Evolutionary conservation across 2,329 filamentous ascomycete genomes (phyloP).

Genomic region (Penicillium sp.): DNA sequence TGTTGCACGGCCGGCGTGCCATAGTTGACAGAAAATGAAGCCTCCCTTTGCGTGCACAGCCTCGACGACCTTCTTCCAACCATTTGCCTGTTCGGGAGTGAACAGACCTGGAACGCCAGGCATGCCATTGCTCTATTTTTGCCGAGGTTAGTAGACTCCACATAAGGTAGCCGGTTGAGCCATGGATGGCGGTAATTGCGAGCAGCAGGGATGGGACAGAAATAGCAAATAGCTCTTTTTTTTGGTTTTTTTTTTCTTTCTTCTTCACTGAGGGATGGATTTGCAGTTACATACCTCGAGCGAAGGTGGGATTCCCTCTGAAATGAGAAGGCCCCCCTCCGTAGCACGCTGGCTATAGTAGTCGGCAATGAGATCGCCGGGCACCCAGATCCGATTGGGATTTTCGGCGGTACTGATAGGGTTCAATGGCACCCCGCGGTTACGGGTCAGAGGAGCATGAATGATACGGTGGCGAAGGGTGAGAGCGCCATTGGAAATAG

Average conservation of each 20-base stretch:
- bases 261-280: constrained; percentile 18
- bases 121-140: constrained; percentile 42
- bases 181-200: neutral
- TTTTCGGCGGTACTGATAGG: constrained; percentile 49
- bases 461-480: constrained; percentile 57
- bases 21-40: constrained; percentile 48
- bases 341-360: constrained; percentile 48
- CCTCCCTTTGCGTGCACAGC: constrained; percentile 57
- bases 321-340: constrained; percentile 42
- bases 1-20: constrained; percentile 55
- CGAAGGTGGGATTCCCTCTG: constrained; percentile 43
- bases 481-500: constrained; percentile 53
- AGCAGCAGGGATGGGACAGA: constrained; percentile 15
- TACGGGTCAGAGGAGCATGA: constrained; percentile 58
- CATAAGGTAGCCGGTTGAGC: neutral
- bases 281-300: constrained; percentile 41
- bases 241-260: neutral
- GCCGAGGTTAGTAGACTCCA: neutral
- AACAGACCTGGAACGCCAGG: constrained; percentile 42
- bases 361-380: constrained; percentile 46
- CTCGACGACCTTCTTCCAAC: constrained; percentile 57
- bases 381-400: constrained; percentile 55
- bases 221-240: no score
- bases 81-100: constrained; percentile 47
- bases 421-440: constrained; percentile 54